Base-by-base conservation (phyloP, 306 rosid species). In the Glycine latifolia region DNA sequence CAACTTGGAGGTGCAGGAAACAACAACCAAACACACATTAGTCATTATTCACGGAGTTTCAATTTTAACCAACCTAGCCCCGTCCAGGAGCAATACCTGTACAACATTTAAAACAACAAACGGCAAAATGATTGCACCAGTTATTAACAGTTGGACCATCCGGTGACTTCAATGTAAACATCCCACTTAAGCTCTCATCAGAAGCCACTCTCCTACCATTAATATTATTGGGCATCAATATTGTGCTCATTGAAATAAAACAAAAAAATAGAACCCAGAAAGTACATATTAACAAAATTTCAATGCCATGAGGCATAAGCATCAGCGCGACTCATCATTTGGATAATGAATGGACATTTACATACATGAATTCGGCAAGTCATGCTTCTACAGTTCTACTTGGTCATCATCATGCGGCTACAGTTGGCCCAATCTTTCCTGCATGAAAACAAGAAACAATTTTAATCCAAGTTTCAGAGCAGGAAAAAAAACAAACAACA, bases 341-440 rank as follows among this genome's bases (percentile, higher is more conserved):
- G 52, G 76, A 71, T 46, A 66, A 79, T 26, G 31, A 26, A 26
- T 26, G 31, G 16, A 67, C 80, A 72, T 76, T 33, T 66, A 85
- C 76, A 76, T 75, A 74, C 58, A 58, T 56, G 46, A 67, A 79
- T 56, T 9, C 26, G 56, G 76, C 73, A 73, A 71, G 16, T 71
- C 70, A 66, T 65, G 58, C 71, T 62, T 78, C 86, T 79, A 63
- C 75, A 26, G 74, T 54, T 77, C 73, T 58, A 78, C 84, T 44
- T 10, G 54, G 26, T 55, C 84, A 81, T 17, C 9, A 81, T 17
- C 9, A 13, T 44, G 83, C 73, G 10, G 65, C 89, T 86, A 91
- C 71, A 89, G 84, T 79, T 91, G 97, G 67, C 92, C 97, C 90
- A 94, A 80, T 78, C 79, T 92, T 83, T 92, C 98, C 97, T 95